These are phyloP conservation scores for Daldinia eschscholtzii DNA, from an alignment of 2,329 filamentous ascomycete genomes.

Conservation along the genomic window DNA sequence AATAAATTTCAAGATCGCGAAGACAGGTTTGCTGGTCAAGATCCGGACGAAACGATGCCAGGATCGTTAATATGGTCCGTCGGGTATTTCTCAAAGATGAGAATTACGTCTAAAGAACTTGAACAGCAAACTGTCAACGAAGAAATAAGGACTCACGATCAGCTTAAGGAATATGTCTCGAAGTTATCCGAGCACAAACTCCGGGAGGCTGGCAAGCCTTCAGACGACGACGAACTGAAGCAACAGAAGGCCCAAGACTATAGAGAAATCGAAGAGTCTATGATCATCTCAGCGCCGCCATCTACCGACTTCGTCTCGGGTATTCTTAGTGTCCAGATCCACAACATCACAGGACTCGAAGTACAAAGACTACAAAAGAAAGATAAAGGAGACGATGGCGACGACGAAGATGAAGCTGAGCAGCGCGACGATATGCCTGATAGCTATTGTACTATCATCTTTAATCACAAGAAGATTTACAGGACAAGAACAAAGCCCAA, in stretches of 20 bases:
- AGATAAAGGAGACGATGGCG: slow-evolving; percentile 61
- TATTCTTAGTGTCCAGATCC: slow-evolving; percentile 77
- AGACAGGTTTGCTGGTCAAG: slow-evolving; percentile 75
- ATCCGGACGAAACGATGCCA: slow-evolving; percentile 75
- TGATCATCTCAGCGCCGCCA: slow-evolving; percentile 77
- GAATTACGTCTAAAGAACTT: slow-evolving; percentile 72
- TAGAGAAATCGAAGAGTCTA: slow-evolving; percentile 69
- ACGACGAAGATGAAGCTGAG: slow-evolving; percentile 69
- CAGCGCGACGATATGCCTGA: slow-evolving; percentile 74
- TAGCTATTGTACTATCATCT: slow-evolving; percentile 78
- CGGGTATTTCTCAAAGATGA: slow-evolving; percentile 77
- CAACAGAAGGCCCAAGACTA: slow-evolving; percentile 77
- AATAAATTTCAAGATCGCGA: slow-evolving; percentile 72
- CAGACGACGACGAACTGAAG: slow-evolving; percentile 72
- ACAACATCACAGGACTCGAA: slow-evolving; percentile 78
- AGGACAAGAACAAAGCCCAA: slow-evolving; percentile 81
- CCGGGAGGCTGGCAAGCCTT: slow-evolving; percentile 70
- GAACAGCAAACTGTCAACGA: slow-evolving; percentile 70
- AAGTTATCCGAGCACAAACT: slow-evolving; percentile 70
- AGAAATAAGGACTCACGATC: slow-evolving; percentile 67
- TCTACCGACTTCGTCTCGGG: slow-evolving; percentile 72
- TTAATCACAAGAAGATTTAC: slow-evolving; percentile 79
- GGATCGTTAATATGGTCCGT: slow-evolving; percentile 77
- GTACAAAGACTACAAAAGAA: slow-evolving; percentile 70
- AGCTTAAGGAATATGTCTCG: slow-evolving; percentile 70